These are phyloP conservation scores for Fusarium armeniacum DNA, from an alignment of 2,329 filamentous ascomycete species.

Conservation along the genomic window DNA sequence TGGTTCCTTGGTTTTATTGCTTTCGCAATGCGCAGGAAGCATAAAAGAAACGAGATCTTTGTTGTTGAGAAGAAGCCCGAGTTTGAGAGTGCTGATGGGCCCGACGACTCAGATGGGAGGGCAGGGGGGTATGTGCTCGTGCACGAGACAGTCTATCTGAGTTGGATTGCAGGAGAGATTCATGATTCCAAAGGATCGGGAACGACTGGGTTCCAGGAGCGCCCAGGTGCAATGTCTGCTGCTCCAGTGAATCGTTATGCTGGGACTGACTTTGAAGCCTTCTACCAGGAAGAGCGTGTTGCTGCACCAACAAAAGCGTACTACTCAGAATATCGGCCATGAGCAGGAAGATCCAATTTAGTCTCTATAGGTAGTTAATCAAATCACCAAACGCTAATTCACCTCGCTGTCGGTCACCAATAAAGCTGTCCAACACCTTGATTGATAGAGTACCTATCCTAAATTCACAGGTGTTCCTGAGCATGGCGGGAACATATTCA, in stretches of 20 bases:
- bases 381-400: neutral
- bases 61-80: constrained; percentile 54
- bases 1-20: constrained; percentile 56
- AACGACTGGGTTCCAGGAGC: constrained; percentile 20
- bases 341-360: neutral
- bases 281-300: constrained; percentile 33
- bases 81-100: constrained; percentile 51
- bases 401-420: neutral
- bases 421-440: neutral
- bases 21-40: constrained; percentile 50
- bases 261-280: constrained; percentile 49
- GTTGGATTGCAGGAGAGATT: constrained; percentile 54
- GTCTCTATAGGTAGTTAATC: neutral
- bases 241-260: constrained; percentile 31
- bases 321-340: constrained; percentile 33
- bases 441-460: neutral
- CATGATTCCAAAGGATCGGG: constrained; percentile 35
- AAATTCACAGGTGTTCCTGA: neutral
- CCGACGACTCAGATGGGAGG: constrained; percentile 32
- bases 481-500: neutral
- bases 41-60: constrained; percentile 52
- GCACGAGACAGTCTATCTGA: constrained; percentile 56
- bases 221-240: constrained; percentile 5
- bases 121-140: constrained; percentile 52
- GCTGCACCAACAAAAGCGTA: constrained; percentile 22